Conservation (phyloP, 208 protist species). For the Balamuthia mandrillaris region DNA sequence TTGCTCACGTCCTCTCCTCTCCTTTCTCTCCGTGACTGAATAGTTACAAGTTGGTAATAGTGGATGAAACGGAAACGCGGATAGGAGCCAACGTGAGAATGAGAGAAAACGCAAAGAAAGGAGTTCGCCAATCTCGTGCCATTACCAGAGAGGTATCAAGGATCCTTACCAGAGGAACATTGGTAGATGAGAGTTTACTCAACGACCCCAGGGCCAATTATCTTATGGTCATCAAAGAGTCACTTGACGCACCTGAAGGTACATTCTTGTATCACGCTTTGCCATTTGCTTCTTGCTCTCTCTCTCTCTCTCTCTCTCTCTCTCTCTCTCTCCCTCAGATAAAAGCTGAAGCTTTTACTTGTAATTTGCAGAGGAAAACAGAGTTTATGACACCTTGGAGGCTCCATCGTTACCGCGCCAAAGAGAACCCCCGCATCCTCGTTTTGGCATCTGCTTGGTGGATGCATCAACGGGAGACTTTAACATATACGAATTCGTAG, state of each 20-base stretch:
- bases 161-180: constrained; percentile 52
- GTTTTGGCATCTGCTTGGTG: constrained; percentile 56
- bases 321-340: too few relatives aligned
- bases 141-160: not conserved
- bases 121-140: not conserved
- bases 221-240: constrained; percentile 57
- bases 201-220: constrained; percentile 43
- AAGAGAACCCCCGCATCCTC: too few relatives aligned
- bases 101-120: not conserved
- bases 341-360: too few relatives aligned
- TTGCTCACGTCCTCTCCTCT: not conserved
- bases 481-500: constrained; percentile 37
- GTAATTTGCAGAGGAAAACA: too few relatives aligned
- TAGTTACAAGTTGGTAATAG: constrained; percentile 58
- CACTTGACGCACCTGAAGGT: too few relatives aligned
- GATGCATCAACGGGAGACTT: constrained; percentile 53
- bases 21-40: not conserved
- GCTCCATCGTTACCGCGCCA: too few relatives aligned
- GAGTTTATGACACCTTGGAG: too few relatives aligned
- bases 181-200: constrained; percentile 57
- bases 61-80: constrained; percentile 63
- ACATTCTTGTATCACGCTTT: too few relatives aligned
- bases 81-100: constrained; percentile 20
- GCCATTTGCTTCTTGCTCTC: too few relatives aligned
- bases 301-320: too few relatives aligned